Evolutionary conservation across 139 green algal species (phyloP), one percentile per base, ranked within the genome.

Genomic region (Edaphochlamys debaryana): DNA sequence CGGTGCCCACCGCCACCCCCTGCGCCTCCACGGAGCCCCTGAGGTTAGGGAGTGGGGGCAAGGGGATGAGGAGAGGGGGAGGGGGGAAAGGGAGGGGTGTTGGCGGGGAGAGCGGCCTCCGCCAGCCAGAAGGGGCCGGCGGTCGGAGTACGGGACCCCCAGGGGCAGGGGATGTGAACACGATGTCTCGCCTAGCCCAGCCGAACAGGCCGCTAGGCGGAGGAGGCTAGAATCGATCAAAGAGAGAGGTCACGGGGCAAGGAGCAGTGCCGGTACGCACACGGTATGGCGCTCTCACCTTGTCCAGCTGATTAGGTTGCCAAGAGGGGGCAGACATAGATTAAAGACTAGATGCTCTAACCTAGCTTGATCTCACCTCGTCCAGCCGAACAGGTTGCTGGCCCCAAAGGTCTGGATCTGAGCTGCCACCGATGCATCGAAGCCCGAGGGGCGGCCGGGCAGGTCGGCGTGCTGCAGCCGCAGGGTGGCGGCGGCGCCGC

Each of bases 331-430:
- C 20, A 20, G 4, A 62, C 17, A 29, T 29, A 30, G 9, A 4
- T 25, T 6, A 20, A 62, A 29, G 17, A 4, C 4, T 29, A 20
- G 20, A 4, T 27, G 52, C 52, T 4, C 52, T 4, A 15, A 22
- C 52, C 52, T 6, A 62, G 17, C 17, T 29, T 6, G 20, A 15
- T 27, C 56, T 20, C 71, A 82, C 76, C 76, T 6, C 4, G 76
- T 82, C 76, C 76, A 82, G 9, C 76, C 76, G 23, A 74, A 82
- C 20, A 82, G 41, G 41, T 82, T 82, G 41, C 32, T 82, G 41
- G 76, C 76, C 25, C 63, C 76, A 41, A 82, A 82, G 25, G 62
- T 74, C 29, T n/a, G 38, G 32, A 82, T 20, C 42, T 50, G 22
- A 1, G 38, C 76, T n/a, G 41, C 60, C 22, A 22, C 66, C 34